Evolutionary conservation across 2,329 filamentous ascomycete genomes (phyloP).

Genomic region (Cytospora chrysosperma): DNA sequence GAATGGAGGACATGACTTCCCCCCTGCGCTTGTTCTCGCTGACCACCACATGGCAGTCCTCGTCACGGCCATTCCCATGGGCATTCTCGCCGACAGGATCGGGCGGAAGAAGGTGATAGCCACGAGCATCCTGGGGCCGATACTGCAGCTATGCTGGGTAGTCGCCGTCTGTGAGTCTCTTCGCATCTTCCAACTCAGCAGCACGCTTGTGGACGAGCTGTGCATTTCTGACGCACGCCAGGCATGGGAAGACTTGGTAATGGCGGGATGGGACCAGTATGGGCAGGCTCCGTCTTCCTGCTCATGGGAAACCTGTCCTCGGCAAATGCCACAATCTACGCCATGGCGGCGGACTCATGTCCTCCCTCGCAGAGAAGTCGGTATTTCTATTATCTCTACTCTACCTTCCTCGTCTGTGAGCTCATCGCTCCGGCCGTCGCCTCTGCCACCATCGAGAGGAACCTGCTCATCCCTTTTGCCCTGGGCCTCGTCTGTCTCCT

Average conservation of each 20-base stretch:
- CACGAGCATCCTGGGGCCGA: constrained; percentile 20
- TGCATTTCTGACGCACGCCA: background rate
- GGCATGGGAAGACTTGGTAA: constrained; percentile 17
- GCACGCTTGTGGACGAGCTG: background rate
- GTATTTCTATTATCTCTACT: constrained; percentile 25
- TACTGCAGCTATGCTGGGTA: constrained; percentile 20
- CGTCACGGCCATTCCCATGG: constrained; percentile 22
- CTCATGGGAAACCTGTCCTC: constrained; percentile 25
- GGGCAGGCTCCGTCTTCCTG: constrained; percentile 21
- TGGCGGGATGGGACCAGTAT: constrained; percentile 19
- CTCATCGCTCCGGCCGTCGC: constrained; percentile 21
- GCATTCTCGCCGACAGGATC: constrained; percentile 23
- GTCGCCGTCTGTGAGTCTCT: constrained; percentile 15
- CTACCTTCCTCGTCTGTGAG: constrained; percentile 24
- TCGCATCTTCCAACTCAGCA: background rate
- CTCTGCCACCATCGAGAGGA: constrained; percentile 18
- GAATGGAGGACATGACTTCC: background rate
- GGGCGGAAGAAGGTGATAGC: constrained; percentile 22
- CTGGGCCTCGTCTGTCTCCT: constrained; percentile 15
- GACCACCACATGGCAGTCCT: constrained; percentile 15
- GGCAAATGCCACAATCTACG: constrained; percentile 23
- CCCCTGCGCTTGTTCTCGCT: background rate
- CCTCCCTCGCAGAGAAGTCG: constrained; percentile 21
- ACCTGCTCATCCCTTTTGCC: constrained; percentile 19
- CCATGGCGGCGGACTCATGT: constrained; percentile 24